phyloP scores from a whole-genome alignment of 805 yeast species.

The Lipomyces spencermartinsiae region DNA sequence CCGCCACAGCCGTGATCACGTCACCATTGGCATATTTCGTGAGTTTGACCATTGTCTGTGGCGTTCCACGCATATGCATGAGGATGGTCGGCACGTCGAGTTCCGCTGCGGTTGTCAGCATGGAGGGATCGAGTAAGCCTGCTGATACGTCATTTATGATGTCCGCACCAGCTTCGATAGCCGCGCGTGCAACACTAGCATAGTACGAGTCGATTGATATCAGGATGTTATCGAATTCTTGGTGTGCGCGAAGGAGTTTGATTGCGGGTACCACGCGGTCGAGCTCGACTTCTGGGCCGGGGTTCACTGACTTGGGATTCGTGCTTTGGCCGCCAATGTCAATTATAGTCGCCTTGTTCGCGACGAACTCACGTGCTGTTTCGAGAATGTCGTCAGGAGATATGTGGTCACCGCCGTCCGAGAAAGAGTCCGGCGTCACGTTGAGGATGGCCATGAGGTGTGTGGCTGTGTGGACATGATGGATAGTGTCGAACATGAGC shows the following conservation, averaged over 20 bases:
- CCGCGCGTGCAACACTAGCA: conserved; percentile 70
- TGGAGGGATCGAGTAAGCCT: conserved; percentile 70
- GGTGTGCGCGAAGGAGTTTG: conserved; percentile 57
- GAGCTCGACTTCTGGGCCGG: conserved; percentile 69
- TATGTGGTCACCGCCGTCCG: conserved; percentile 74
- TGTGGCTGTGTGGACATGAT: conserved; percentile 56
- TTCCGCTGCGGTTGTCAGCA: conserved; percentile 73
- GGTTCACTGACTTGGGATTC: conserved; percentile 77
- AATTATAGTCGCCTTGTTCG: conserved; percentile 71
- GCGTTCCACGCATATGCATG: conserved; percentile 85
- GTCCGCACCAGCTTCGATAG: conserved; percentile 81
- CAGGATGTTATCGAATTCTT: conserved; percentile 51
- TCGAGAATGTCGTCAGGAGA: conserved; percentile 49
- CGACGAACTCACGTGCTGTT: conserved; percentile 57
- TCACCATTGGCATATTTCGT: conserved; percentile 55
- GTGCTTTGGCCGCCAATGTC: conserved; percentile 97
- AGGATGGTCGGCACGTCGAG: conserved; percentile 73
- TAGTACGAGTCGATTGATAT: conserved; percentile 91
- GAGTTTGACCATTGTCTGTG: conserved; percentile 69
- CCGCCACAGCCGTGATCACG: conserved; percentile 63
- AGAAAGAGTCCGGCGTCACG: conserved; percentile 92
- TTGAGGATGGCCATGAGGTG: conserved; percentile 86
- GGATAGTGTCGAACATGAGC: conserved; percentile 55
- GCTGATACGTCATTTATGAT: conserved; percentile 90
- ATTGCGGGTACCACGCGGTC: conserved; percentile 74